Percentiles rank a stretch among this genome's conserved stretches.
Evolutionary conservation across 306 rosid genomes (phyloP).

Genomic region (Malus asiatica): DNA sequence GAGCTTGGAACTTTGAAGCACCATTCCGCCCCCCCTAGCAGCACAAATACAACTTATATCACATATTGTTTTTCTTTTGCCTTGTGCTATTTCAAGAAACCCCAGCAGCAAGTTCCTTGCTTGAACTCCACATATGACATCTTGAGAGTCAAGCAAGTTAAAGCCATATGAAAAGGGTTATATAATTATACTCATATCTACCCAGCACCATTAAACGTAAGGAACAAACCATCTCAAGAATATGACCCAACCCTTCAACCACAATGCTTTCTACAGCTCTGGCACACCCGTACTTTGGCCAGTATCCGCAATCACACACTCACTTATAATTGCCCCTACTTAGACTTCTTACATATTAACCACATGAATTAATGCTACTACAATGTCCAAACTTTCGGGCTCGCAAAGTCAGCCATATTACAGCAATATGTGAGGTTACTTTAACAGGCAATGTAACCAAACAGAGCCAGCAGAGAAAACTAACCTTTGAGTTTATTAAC

Average conservation of each 20-base stretch:
- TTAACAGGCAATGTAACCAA: background rate
- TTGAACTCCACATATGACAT: background rate
- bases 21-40: background rate
- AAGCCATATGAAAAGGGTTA: background rate
- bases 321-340: background rate
- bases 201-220: background rate
- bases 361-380: background rate
- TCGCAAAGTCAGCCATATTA: background rate
- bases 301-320: background rate
- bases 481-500: constrained; percentile 79
- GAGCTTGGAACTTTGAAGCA: background rate
- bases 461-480: constrained; percentile 10
- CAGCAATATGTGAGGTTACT: background rate
- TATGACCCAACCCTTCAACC: background rate
- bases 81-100: background rate
- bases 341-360: background rate
- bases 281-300: background rate
- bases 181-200: background rate
- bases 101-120: background rate
- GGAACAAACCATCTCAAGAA: background rate
- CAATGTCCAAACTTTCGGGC: background rate
- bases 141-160: background rate
- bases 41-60: background rate
- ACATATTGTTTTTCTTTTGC: background rate
- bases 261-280: background rate